Percentiles rank a stretch among this genome's conserved stretches.
These are phyloP conservation scores for Gaultheria prostrata DNA, from an alignment of 148 eudicot genomes.

Conservation along the genomic window DNA sequence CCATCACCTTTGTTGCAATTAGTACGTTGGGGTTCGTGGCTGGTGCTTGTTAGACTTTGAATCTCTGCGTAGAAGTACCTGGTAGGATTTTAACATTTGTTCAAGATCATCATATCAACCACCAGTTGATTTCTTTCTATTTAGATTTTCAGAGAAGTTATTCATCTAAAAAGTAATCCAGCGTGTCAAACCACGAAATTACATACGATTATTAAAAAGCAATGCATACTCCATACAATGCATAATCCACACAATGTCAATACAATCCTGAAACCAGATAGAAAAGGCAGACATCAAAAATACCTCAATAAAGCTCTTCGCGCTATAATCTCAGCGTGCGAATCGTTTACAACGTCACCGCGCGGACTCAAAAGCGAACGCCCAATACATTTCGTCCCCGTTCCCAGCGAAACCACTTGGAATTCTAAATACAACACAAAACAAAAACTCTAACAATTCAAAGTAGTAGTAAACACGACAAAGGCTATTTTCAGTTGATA, in stretches of 20 bases:
- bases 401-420: conserved; percentile 81
- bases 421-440: conserved; percentile 40
- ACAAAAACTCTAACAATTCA: not conserved
- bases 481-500: not conserved
- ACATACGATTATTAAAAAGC: not conserved
- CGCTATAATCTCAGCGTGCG: conserved; percentile 87
- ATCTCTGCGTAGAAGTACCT: conserved; percentile 82
- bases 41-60: conserved; percentile 20
- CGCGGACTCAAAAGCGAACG: conserved; percentile 52
- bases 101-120: not conserved
- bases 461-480: not conserved
- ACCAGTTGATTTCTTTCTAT: not conserved
- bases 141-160: not conserved
- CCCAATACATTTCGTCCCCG: conserved; percentile 91
- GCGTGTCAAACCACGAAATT: not conserved
- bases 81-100: conserved; percentile 10
- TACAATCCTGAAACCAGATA: not conserved
- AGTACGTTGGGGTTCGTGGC: conserved; percentile 19
- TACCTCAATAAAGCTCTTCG: conserved; percentile 79
- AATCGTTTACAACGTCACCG: conserved; percentile 92
- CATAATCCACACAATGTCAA: not conserved
- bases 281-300: not conserved
- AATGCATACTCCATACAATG: not conserved
- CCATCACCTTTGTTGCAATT: conserved; percentile 27
- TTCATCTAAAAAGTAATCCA: not conserved